Percentiles rank a stretch among this genome's conserved stretches.
These are phyloP conservation scores for Chamaenerion angustifolium DNA, from an alignment of 345 rosid genomes.

Conservation along the genomic window DNA sequence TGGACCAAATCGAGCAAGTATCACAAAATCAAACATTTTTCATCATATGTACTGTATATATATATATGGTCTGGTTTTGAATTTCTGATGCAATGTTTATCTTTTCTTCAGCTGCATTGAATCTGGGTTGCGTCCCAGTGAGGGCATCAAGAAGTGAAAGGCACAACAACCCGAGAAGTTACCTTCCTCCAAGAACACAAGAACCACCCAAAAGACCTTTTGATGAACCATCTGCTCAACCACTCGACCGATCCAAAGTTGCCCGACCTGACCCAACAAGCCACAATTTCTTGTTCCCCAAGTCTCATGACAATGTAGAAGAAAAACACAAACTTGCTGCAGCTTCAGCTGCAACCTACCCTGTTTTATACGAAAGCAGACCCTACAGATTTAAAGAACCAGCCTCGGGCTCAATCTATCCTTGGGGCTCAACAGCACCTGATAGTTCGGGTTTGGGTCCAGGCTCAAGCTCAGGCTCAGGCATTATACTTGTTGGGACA, in stretches of 20 bases:
- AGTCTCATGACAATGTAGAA: conserved; percentile 11
- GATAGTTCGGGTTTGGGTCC: conserved; percentile 10
- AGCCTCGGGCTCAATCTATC: conserved; percentile 50
- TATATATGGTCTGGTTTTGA: too few species aligned
- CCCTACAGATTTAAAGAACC: conserved; percentile 7
- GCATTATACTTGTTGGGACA: conserved; percentile 49
- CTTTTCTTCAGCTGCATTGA: conserved; percentile 65
- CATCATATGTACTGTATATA: too few species aligned
- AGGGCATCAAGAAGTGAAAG: conserved; percentile 97
- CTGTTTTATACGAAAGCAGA: conserved; percentile 26
- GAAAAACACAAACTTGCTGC: conserved; percentile 21
- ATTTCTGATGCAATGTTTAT: not conserved
- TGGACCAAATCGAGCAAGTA: too few species aligned
- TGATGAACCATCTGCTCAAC: conserved; percentile 20
- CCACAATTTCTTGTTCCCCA: conserved; percentile 12
- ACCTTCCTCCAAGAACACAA: conserved; percentile 54
- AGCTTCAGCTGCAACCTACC: conserved; percentile 24
- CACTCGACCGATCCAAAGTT: conserved; percentile 16
- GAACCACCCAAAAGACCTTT: conserved; percentile 29
- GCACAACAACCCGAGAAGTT: conserved; percentile 67
- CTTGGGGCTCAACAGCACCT: conserved; percentile 22
- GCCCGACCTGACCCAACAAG: conserved; percentile 7
- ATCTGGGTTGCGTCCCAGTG: conserved; percentile 80
- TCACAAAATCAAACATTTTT: not conserved
- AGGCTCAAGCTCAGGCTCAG: not conserved